phyloP scores from a whole-genome alignment of 371 early-diverging fungal species.

The Rhizopus stolonifer region DNA sequence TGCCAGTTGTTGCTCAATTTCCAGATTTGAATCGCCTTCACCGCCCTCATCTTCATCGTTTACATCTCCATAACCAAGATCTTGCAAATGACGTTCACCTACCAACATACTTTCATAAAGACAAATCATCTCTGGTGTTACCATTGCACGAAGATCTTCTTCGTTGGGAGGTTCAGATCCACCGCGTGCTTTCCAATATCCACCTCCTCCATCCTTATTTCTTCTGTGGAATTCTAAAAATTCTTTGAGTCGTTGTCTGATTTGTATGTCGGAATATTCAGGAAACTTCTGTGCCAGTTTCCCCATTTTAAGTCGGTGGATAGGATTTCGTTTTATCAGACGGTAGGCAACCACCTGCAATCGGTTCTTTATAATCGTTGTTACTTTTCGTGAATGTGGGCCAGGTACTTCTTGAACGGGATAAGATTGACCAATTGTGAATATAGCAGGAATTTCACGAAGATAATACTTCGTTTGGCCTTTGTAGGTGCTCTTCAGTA shows the following conservation, averaged over 20 bases:
- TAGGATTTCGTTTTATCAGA: slow-evolving; percentile 77
- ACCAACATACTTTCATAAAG: slow-evolving; percentile 96
- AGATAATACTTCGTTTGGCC: slow-evolving; percentile 79
- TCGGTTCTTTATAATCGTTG: slow-evolving; percentile 89
- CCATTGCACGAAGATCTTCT: slow-evolving; percentile 94
- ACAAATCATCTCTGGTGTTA: slow-evolving; percentile 99
- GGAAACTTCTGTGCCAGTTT: slow-evolving; percentile 80
- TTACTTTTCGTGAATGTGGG: slow-evolving; percentile 96
- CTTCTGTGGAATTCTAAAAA: slow-evolving; percentile 95
- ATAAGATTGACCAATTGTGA: slow-evolving; percentile 96
- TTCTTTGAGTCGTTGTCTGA: slow-evolving; percentile 91
- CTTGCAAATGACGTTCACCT: slow-evolving; percentile 93
- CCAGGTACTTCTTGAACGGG: slow-evolving; percentile 96
- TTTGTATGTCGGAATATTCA: slow-evolving; percentile 81
- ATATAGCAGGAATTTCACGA: slow-evolving; percentile 84
- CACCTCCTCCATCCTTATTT: slow-evolving; percentile 73
- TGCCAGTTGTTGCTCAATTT: slow-evolving; percentile 92
- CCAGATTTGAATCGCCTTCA: slow-evolving; percentile 72
- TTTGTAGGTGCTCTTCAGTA: slow-evolving; percentile 77
- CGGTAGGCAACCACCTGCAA: slow-evolving; percentile 92
- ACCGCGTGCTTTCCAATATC: slow-evolving; percentile 93
- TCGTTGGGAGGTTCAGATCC: slow-evolving; percentile 81
- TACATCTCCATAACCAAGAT: slow-evolving; percentile 83
- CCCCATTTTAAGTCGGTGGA: slow-evolving; percentile 73
- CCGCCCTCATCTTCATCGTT: slow-evolving; percentile 66